phyloP scores from a whole-genome alignment of 306 rosid species.

The Pueraria montana region DNA sequence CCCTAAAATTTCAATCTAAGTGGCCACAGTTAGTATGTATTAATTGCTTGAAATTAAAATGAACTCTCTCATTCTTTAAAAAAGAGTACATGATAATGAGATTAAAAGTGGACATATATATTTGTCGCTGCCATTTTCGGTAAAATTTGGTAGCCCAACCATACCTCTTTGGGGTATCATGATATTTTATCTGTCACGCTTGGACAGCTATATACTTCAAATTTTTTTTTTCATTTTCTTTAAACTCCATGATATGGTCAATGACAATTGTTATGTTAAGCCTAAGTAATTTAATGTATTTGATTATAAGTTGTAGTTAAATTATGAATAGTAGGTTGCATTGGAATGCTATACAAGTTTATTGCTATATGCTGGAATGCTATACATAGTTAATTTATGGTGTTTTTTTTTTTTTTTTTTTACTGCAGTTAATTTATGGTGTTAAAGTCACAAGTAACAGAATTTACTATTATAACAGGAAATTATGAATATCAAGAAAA shows the following conservation, averaged over 20 bases:
- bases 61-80: background rate
- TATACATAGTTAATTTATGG: background rate
- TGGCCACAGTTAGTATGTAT: background rate
- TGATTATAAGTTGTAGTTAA: too few relatives aligned
- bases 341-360: background rate
- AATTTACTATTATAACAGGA: background rate
- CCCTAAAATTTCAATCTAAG: constrained; percentile 11
- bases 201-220: background rate
- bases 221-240: background rate
- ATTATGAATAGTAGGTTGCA: too few relatives aligned
- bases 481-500: background rate
- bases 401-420: background rate
- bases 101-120: background rate
- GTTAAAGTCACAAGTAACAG: background rate
- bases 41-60: background rate
- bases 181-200: background rate
- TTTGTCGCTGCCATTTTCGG: constrained; percentile 3
- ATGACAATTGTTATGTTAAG: background rate
- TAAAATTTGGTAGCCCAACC: background rate
- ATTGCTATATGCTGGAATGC: background rate
- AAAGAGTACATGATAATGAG: background rate
- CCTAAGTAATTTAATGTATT: background rate
- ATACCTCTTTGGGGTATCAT: background rate
- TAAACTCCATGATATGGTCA: background rate
- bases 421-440: background rate